Base-by-base conservation (phyloP, 495 filamentous ascomycete species). In the Talaromyces borbonicus region DNA sequence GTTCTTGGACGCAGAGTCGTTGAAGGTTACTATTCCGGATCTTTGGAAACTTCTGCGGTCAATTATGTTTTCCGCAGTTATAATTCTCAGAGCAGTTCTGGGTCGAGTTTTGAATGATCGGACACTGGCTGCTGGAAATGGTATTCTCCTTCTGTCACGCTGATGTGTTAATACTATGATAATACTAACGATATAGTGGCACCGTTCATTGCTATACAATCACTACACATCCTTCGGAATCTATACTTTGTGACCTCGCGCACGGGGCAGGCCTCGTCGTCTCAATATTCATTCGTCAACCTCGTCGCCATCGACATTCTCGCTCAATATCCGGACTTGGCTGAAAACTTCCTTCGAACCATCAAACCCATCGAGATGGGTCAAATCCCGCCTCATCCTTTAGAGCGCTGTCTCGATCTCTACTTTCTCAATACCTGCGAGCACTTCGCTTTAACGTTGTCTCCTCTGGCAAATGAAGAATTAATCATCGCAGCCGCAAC, bases 391-490 rank as follows among this genome's bases (percentile, higher is more conserved):
- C 53, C 65, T 0, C 81, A 85, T 58, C 84, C 90, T 1, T 67
- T 93, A 12, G 80, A 90, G 52, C 72, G 87, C 37, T 87, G 78
- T 51, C 68, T 87, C 8, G 85, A 94, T 61, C 79, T 95, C 43
- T 98, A 84, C 72, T 97, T 94, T 63, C 76, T 98, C 33, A 95
- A 95, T 57, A 79, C 78, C 2, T 78, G 82, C 9, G 92, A 98
- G 57, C 87, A 95, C 55, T 84, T 97, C 56, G 82, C 85, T 0
- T 63, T 86, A 15, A 63, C 80, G 15, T 63, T 97, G 6, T 65
- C 84, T 0, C 72, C 82, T 2, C 56, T 68, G 7, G 69, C 73
- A 15, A 84, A 77, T 55, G 86, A 94, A 51, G 69, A 81, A 9
- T 67, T 95, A 1, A 74, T 95, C 23, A 66, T 95, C 31, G 71